Evolutionary conservation across 2,329 filamentous ascomycete genomes (phyloP), one percentile per base, ranked within the genome.

Genomic region (Didymosphaeria variabile): DNA sequence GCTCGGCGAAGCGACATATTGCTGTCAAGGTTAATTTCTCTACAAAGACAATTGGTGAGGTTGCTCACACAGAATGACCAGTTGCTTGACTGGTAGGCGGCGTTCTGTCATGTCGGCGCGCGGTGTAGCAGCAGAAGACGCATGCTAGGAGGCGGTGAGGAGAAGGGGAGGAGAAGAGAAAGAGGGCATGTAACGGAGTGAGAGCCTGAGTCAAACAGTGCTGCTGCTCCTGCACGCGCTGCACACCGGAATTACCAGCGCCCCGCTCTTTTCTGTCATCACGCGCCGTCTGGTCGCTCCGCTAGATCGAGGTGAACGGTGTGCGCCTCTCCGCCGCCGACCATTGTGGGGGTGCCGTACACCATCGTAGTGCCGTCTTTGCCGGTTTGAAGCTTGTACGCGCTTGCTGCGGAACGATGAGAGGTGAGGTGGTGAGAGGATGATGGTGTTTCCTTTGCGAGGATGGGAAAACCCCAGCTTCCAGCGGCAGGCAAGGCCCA

Each of bases 1-100:
- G 94, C 79, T 97, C 94, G 56, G 93, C 92, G 68, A 97, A 88
- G 65, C 94, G 92, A 75, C 96, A 94, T 83, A 97, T 92, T 77
- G 93, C 93, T 97, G 71, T 17, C 10, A 38, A 8, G 21, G 45
- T 58, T 15, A 49, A 61, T 54, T 21, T 13, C 12, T 8, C 31
- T 36, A 19, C 19, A 12, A 9, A 9, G 7, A 45, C 19, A 13
- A 13, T 15, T 29, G 13, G n/a, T 29, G 17, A n/a, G 4, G 17
- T 7, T 52, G 57, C 63, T 17, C 70, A 79, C 78, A 76, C 15
- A 80, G 73, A 56, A 79, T 78, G 12, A 72, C 69, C 67, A 80
- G 71, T 63, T 80, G 78, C 62, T 76, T 74, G 36, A 79, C 74
- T 63, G 78, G 78, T 55, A 80, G 65, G 57, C 72, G 73, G 59